Base-by-base conservation (phyloP, 129 eudicot genomes). In the Arctium minus region DNA sequence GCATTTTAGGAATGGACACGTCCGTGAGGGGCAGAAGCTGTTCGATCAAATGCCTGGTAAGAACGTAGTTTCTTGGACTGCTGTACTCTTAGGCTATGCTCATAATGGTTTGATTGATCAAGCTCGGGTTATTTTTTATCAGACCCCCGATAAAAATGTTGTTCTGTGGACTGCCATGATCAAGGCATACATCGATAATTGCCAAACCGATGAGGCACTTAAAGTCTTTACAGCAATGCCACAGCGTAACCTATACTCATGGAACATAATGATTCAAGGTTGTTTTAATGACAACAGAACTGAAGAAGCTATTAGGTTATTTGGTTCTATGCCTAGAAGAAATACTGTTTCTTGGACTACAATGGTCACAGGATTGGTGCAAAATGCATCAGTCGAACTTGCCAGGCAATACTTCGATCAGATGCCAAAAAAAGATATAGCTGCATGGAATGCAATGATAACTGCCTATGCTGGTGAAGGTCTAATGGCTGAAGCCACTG, bases 391-490 rank as follows among this genome's bases (percentile, higher is more conserved):
- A 40, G 75, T 70, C 30, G 85, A 81, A 62, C 76, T 85, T 80
- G 91, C 93, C 2, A 62, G 89, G 60, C 36, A 80, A 7, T 85
- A 85, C 82, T 90, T 90, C 72, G 78, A 90, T 78, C 81, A 64
- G 72, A 87, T 90, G 93, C 93, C 89, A 3, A 70, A 78, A 29
- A 90, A 83, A 83, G 93, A 87, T 65, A 46, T 80, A 69, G 79
- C 89, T 65, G 93, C 89, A 31, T 85, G 93, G 93, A 90, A 85
- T 74, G 91, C 91, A 6, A 90, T 90, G 88, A 90, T 90, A 39
- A 80, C 89, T 18, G 91, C 83, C 17, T 87, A 80, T 69, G 74
- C 81, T 7, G 83, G 84, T 31, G 86, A 85, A 68, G 91, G 86
- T 29, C 86, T 76, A 6, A 83, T 85, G 86, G 81, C 37, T 22